A percentile compares a stretch with the other conserved stretches of the same genome.
phyloP scores from a whole-genome alignment of 2,329 filamentous ascomycete species.

The Exutisphaerella laricina region DNA sequence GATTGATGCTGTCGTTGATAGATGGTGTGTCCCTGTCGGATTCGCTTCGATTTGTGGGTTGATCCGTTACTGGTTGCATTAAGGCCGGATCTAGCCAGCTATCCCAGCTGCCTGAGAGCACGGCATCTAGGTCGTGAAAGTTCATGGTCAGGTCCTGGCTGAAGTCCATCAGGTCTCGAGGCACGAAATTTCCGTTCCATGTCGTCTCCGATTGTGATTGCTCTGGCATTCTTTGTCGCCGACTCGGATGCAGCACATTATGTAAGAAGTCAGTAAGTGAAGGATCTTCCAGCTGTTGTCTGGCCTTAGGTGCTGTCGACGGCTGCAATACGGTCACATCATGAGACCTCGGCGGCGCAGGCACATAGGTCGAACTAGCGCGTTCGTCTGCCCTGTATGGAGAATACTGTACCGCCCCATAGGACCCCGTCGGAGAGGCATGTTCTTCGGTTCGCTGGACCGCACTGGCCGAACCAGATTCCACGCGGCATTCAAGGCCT shows the following conservation, averaged over 20 bases:
- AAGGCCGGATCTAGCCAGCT: conserved; percentile 18
- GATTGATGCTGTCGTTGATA: conserved; percentile 21
- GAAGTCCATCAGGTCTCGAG: conserved; percentile 22
- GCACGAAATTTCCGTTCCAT: conserved; percentile 16
- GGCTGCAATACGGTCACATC: conserved; percentile 1
- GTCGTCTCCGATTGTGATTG: conserved; percentile 7
- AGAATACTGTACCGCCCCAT: background rate
- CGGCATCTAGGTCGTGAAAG: conserved; percentile 18
- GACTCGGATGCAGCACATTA: conserved; percentile 13
- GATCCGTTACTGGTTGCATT: conserved; percentile 6
- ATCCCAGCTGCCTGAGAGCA: conserved; percentile 16
- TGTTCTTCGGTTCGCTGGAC: conserved; percentile 1
- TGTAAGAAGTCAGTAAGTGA: conserved; percentile 17
- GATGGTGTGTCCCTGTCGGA: conserved; percentile 14
- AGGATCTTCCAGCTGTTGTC: conserved; percentile 9
- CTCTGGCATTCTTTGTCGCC: background rate
- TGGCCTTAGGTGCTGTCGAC: background rate
- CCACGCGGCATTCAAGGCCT: conserved; percentile 18
- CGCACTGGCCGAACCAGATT: conserved; percentile 6
- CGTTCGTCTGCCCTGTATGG: background rate
- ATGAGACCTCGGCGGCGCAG: background rate
- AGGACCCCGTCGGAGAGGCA: background rate
- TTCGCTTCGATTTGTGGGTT: conserved; percentile 3
- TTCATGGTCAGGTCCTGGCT: conserved; percentile 20
- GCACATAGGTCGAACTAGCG: background rate